phyloP scores from a whole-genome alignment of 2,329 filamentous ascomycete species.

The Podosphaera fusca region DNA sequence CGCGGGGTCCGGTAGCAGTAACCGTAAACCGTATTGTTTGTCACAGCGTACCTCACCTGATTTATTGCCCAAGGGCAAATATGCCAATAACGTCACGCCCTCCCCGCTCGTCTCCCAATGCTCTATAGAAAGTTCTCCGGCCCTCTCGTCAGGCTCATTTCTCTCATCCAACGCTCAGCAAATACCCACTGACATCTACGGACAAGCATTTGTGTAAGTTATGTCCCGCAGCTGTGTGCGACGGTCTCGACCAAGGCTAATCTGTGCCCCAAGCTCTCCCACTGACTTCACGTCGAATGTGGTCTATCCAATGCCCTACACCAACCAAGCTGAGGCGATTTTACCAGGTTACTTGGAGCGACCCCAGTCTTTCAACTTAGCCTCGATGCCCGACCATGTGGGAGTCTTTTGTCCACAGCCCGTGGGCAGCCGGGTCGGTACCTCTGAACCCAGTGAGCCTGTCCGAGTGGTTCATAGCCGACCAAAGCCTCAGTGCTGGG shows the following conservation, averaged over 20 bases:
- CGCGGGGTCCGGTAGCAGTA: slow-evolving; percentile 16
- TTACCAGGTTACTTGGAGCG: slow-evolving; percentile 12
- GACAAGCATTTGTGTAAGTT: slow-evolving; percentile 14
- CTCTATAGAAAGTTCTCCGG: slow-evolving; percentile 11
- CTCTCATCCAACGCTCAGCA: slow-evolving; percentile 12
- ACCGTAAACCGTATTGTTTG: slow-evolving; percentile 14
- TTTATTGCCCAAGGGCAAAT: slow-evolving; percentile 13
- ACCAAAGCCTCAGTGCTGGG: slow-evolving; percentile 92
- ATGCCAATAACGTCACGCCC: slow-evolving; percentile 12
- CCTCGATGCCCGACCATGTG: slow-evolving; percentile 10
- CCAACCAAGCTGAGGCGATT: slow-evolving; percentile 7
- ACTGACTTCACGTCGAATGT: slow-evolving; percentile 11
- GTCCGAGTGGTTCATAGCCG: slow-evolving; percentile 52
- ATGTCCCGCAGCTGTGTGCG: too few species aligned
- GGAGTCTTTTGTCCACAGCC: slow-evolving; percentile 12
- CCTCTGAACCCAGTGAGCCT: slow-evolving; percentile 21
- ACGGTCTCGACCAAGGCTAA: not conserved
- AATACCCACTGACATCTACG: slow-evolving; percentile 13
- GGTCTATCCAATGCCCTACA: slow-evolving; percentile 12
- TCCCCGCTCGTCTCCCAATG: slow-evolving; percentile 14
- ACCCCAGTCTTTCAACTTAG: slow-evolving; percentile 14
- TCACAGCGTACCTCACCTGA: slow-evolving; percentile 16
- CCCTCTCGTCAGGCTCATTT: slow-evolving; percentile 11
- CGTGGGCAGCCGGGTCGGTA: slow-evolving; percentile 19
- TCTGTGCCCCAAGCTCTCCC: slow-evolving; percentile 5